Base-by-base conservation (phyloP, 495 filamentous ascomycete species). In the Podospora pseudocomata region DNA sequence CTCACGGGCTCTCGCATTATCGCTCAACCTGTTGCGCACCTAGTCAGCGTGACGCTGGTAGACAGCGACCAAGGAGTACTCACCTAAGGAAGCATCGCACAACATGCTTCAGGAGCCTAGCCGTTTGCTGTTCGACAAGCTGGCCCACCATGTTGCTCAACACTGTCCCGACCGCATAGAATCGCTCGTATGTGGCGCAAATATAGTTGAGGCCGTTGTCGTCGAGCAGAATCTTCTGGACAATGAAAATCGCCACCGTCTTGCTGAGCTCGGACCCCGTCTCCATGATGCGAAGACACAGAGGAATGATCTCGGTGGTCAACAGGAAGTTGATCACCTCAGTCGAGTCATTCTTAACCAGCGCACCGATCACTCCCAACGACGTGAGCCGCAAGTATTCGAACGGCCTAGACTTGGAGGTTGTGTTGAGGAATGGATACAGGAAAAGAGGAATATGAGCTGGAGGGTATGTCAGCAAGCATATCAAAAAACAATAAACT, bases 271-370 rank as follows among this genome's bases (percentile, higher is more conserved):
- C 95, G 0, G 95, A 98, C 39, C 96, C 96, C 0, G 95, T 99
- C 83, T 99, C 95, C 95, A 99, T 99, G 75, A 99, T 98, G 39
- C 95, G 89, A 28, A 99, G 91, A 76, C 95, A 99, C 3, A 99
- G 87, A 5, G 95, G 95, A 65, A 99, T 99, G 72, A 99, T 99
- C 79, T 99, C 95, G 34, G 95, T 99, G 3, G 96, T 98, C 16
- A 99, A 86, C 32, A 99, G 89, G 79, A 99, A 99, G 82, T 97
- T 97, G 80, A 99, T 98, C 27, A 98, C 96, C 79, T 98, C 95
- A 5, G 91, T 92, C 2, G 94, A 97, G 81, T 99, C 95, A 79
- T 99, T 99, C 86, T 99, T 99, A 59, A 99, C 95, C 61, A 99
- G 81, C 7, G 95, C 95, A 58, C 95, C 95, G 67, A 99, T 99